A percentile compares a stretch with the other conserved stretches of the same genome.
Conservation (phyloP, 768 basidiomycete genomes). For the Mycena filopes region DNA sequence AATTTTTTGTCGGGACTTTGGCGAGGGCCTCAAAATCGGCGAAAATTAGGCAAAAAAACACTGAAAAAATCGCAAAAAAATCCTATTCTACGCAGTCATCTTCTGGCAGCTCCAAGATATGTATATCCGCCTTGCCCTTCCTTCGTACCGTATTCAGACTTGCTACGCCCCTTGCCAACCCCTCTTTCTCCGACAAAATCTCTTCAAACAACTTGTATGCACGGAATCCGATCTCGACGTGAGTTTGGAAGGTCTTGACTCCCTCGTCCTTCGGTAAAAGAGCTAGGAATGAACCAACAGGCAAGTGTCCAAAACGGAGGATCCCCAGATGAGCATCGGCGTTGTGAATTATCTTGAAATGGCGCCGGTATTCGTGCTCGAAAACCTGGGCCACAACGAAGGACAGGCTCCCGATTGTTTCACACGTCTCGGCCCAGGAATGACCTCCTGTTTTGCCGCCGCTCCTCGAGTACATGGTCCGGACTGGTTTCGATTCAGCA, state of each 20-base stretch:
- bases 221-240: not conserved
- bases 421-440: not conserved
- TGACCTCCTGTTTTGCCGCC: slow-evolving; percentile 8
- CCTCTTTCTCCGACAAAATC: not conserved
- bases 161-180: not conserved
- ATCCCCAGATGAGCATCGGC: not conserved
- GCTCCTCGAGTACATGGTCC: slow-evolving; percentile 8
- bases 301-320: slow-evolving; percentile 1
- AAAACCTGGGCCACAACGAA: not conserved
- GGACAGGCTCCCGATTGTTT: not conserved
- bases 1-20: slow-evolving; percentile 8
- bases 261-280: slow-evolving; percentile 1
- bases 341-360: not conserved
- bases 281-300: not conserved
- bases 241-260: not conserved
- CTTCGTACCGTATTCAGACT: slow-evolving; percentile 8
- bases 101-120: slow-evolving; percentile 5
- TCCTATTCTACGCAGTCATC: not conserved
- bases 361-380: not conserved
- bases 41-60: no score
- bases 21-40: not conserved
- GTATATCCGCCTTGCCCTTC: slow-evolving; percentile 1
- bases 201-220: slow-evolving; percentile 1
- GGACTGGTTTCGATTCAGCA: not conserved
- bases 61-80: not conserved